Evolutionary conservation across 2,329 filamentous ascomycete species (phyloP), one percentile per base, ranked within the genome.

Genomic region (Aspergillus sp.): DNA sequence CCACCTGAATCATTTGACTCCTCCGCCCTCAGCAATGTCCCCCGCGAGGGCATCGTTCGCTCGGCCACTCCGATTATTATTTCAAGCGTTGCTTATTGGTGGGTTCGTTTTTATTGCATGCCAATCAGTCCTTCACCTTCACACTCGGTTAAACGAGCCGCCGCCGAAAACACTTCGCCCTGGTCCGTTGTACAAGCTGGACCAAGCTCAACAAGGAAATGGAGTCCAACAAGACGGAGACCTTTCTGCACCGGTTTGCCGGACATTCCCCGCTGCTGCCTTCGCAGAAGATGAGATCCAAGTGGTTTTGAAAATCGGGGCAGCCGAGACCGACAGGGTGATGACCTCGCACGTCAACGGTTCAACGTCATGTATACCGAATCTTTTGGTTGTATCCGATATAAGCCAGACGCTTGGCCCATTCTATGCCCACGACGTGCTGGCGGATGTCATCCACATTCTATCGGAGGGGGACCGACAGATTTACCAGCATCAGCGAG

Each of bases 381-480:
- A 71, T 60, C 68, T 82, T 15, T 73, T 82, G 50, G 71, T 84
- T 62, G 79, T 82, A 64, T 83, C 82, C 54, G 82, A 85, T 64
- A 73, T 80, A 12, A 78, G 78, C 46, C 77, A 81, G 52, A 68
- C 70, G 6, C 68, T 82, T 17, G 70, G 74, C 49, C 77, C 76
- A n/a, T 76, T 77, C 51, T 65, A 69, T 4, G 73, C 77, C 9
- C 70, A 81, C 56, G 79, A 83, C 59, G 71, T 82, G 17, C 75
- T 83, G 17, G 72, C 74, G 17, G 52, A 54, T 25, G 52, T 54
- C 5, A 40, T 47, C 9, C 52, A 54, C 39, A 73, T 77, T 53
- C 68, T 84, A 4, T 81, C 82, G 3, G 69, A 66, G 6, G 64
- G 69, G 2, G 73, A 77, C 43, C 77, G 79, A 46, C 63, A 70